Evolutionary conservation across 2,329 filamentous ascomycete species (phyloP), one percentile per base, ranked within the genome.

Genomic region (Cercospora zeae-maydis): DNA sequence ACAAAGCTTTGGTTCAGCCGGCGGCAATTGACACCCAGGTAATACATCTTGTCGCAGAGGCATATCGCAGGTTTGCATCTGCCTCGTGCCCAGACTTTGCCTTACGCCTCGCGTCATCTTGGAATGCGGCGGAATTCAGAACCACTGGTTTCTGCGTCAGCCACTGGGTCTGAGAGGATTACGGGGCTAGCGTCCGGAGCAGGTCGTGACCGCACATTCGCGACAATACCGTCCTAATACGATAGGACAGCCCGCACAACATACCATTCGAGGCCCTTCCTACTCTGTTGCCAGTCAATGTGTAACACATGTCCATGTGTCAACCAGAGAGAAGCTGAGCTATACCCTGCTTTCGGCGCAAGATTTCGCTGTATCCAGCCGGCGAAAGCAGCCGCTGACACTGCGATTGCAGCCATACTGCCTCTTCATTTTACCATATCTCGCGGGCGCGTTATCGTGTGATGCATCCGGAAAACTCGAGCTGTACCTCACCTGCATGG

Each of bases 1-100:
- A 33, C 49, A 53, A 14, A 53, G 49, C n/a, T 53, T 53, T 53
- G 49, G 49, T 21, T 53, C 49, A 31, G 49, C 49, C 13, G 49
- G 49, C 13, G 49, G 49, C 49, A 53, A 53, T 19, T 53, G 49
- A 53, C 11, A 9, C 24, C 24, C 13, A 27, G 1, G 7, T 6
- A 21, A 49, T 7, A 30, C 4, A 49, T 30, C 8, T 7, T n/a
- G 19, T 49, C 3, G 21, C 11, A 27, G 42, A 21, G 21, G 11
- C 24, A 27, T 27, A 27, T 27, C 6, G 24, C 24, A 27, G 24
- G 24, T 27, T 27, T 27, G 24, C 24, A 6, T 27, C 24, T 27
- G 6, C 6, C 6, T 27, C 39, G n/a, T n/a, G n/a, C n/a, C n/a
- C n/a, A n/a, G n/a, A n/a, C n/a, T n/a, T n/a, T n/a, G n/a, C n/a